Evolutionary conservation across 805 yeast species (phyloP), one percentile per base, ranked within the genome.

Genomic region (Nakazawaea anatomiae): DNA sequence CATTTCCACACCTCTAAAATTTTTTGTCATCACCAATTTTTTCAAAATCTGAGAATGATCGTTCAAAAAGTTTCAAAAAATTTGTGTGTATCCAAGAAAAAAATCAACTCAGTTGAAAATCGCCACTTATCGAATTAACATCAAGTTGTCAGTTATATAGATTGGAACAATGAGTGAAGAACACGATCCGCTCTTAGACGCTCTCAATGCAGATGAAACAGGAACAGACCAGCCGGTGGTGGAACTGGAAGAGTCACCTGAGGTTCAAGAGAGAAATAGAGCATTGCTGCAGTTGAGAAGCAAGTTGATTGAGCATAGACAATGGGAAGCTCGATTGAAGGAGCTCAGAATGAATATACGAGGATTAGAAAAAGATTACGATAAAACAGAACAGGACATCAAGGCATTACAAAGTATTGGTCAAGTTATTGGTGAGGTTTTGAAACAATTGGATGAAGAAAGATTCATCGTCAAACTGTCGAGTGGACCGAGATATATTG

Each of bases 351-450:
- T 87, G 62, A 80, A 85, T 56, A 87, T 94, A 72, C 83, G 90
- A 67, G 95, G 80, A 58, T 70, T 90, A 57, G 96, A 90, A 57
- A 83, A 81, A 60, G 84, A 83, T 55, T 94, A 82, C 68, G 92
- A 87, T 53, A 90, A 89, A 74, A 92, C 99, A 1, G 99, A 94
- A 67, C 89, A 90, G 59, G 99, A 94, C 62, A 94, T 94, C 67
- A 92, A 90, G 71, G 98, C 98, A 14, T 76, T 94, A 57, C 99
- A 94, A 70, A 85, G 95, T 56, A 96, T 94, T 55, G 99, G 99
- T 4, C 99, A 94, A 70, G 83, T 94, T 63, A 87, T 94, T 58
- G 99, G 99, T 52, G 99, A 94, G 69, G 96, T 94, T 31, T 79
- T 94, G 72, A 94, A 94, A 68, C 97, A 90, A 67, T 75, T 94